These are phyloP conservation scores for Fusarium nurragi DNA, from an alignment of 2,329 filamentous ascomycete species.

Conservation along the genomic window DNA sequence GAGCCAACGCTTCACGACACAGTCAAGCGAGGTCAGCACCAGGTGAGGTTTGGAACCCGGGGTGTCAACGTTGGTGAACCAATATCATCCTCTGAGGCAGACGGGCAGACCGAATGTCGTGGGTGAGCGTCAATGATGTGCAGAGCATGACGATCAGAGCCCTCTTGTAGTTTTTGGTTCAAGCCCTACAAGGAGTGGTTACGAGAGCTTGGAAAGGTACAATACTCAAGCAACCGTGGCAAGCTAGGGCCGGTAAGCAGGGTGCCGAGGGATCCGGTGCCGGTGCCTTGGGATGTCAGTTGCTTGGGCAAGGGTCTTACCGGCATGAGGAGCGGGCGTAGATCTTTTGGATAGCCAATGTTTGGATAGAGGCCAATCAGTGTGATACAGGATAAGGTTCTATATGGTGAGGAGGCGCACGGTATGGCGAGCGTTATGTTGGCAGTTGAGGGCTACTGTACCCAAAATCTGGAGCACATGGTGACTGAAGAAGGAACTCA, in stretches of 20 bases:
- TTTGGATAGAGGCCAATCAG: constrained; percentile 6
- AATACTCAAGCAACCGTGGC: no score
- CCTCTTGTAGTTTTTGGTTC: neutral
- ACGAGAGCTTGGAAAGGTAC: neutral
- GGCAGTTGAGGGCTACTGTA: neutral
- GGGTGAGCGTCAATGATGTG: constrained; percentile 23
- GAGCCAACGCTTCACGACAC: neutral
- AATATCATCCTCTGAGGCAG: neutral
- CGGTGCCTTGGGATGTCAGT: neutral
- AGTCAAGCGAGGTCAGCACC: constrained; percentile 8
- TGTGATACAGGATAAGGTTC: neutral
- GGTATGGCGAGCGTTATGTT: neutral
- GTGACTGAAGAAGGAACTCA: neutral
- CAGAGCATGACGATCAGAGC: neutral
- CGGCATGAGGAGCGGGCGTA: constrained; percentile 3
- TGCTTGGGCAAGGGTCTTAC: constrained; percentile 9
- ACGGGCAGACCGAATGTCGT: neutral
- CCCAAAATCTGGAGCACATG: neutral
- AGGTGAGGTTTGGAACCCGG: neutral
- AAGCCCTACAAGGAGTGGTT: neutral
- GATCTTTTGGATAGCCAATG: constrained; percentile 6
- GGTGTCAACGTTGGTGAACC: neutral
- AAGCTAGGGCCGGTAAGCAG: constrained; percentile 22
- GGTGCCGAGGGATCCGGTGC: constrained; percentile 33
- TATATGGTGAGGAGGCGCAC: neutral